Conservation (phyloP, 495 filamentous ascomycete species). For the Daldinia loculata region DNA sequence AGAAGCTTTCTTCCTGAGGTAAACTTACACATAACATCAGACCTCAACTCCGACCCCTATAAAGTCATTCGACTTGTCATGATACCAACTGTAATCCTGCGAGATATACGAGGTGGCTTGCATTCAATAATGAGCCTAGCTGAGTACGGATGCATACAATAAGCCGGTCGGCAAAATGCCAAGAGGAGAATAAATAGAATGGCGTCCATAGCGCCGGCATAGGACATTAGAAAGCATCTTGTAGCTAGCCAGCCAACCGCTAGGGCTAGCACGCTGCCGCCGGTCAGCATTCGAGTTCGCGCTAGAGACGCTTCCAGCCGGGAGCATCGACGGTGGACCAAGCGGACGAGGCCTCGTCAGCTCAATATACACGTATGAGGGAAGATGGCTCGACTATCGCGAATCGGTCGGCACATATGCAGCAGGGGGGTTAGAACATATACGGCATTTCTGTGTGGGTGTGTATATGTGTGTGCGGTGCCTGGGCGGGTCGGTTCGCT, state of each 20-base stretch:
- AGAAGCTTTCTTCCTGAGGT: background rate
- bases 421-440: slow-evolving; percentile 2
- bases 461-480: slow-evolving; percentile 4
- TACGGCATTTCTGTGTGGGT: slow-evolving; percentile 16
- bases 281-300: background rate
- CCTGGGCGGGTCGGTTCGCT: slow-evolving; percentile 30
- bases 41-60: background rate
- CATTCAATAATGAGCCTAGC: slow-evolving; percentile 13
- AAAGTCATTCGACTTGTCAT: slow-evolving; percentile 2
- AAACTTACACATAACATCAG: background rate
- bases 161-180: slow-evolving; percentile 23
- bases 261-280: background rate
- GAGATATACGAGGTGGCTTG: slow-evolving; percentile 17
- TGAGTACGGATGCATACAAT: slow-evolving; percentile 25
- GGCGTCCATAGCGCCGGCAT: slow-evolving; percentile 22
- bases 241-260: background rate
- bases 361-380: slow-evolving; percentile 35
- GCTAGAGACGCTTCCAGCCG: slow-evolving; percentile 3
- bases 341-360: slow-evolving; percentile 37
- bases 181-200: slow-evolving; percentile 23
- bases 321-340: slow-evolving; percentile 13
- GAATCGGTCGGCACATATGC: slow-evolving; percentile 37
- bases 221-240: slow-evolving; percentile 1
- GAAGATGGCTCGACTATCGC: slow-evolving; percentile 32
- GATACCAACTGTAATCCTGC: slow-evolving; percentile 1